Conservation (phyloP, 23 red algal genomes). For the Gracilaria vermiculophylla region DNA sequence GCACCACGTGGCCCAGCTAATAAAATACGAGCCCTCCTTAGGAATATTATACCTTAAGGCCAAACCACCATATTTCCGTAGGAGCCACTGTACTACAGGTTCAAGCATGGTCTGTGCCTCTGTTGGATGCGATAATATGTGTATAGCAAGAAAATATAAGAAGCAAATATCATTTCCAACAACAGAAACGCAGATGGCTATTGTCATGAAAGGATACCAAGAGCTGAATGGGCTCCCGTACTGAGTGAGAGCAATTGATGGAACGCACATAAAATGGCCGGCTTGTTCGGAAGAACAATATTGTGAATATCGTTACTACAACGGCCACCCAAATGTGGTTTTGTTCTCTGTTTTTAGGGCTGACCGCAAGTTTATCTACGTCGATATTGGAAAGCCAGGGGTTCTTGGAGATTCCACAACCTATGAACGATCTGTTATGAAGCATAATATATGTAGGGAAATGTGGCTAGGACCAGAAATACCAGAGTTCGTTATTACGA, state of each 20-base stretch:
- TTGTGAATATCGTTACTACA: conserved; percentile 19
- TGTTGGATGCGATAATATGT: background rate
- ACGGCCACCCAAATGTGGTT: background rate
- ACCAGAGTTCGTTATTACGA: background rate
- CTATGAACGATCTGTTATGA: background rate
- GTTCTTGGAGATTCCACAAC: background rate
- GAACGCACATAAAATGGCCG: conserved; percentile 16
- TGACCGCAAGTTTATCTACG: background rate
- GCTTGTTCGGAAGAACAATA: conserved; percentile 2
- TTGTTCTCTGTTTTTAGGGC: background rate
- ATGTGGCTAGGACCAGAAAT: background rate
- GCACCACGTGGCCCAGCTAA: too few species aligned
- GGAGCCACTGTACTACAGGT: too few species aligned
- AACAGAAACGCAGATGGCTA: background rate
- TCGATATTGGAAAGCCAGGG: background rate
- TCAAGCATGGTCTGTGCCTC: background rate
- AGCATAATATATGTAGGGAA: background rate
- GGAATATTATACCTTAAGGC: too few species aligned
- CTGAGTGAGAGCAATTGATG: background rate
- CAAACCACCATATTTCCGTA: too few species aligned
- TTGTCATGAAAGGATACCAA: background rate
- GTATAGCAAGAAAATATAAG: background rate
- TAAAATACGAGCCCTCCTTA: too few species aligned
- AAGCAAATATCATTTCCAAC: background rate
- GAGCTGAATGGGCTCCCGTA: background rate